phyloP scores from a whole-genome alignment of 2,329 filamentous ascomycete species.

The Fusarium tricinctum region DNA sequence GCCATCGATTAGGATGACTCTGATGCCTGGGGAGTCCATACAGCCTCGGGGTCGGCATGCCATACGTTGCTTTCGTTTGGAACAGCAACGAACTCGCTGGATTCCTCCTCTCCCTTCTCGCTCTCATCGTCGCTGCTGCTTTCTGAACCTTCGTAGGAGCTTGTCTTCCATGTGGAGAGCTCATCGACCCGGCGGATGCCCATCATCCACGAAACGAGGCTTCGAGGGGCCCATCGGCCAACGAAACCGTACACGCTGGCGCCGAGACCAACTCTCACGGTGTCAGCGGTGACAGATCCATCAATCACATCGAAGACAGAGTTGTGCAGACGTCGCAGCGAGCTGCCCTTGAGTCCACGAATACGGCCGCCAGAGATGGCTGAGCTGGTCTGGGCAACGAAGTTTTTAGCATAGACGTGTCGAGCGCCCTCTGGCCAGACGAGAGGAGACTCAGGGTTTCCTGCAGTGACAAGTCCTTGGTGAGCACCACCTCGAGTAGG shows the following conservation, averaged over 20 bases:
- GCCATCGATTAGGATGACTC: slow-evolving; percentile 40
- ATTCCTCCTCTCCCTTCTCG: slow-evolving; percentile 48
- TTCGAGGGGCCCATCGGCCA: slow-evolving; percentile 81
- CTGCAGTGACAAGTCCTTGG: slow-evolving; percentile 59
- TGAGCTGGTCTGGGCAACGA: slow-evolving; percentile 67
- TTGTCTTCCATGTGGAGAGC: slow-evolving; percentile 67
- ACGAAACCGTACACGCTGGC: slow-evolving; percentile 88
- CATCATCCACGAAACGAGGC: slow-evolving; percentile 94
- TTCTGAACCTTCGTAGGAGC: slow-evolving; percentile 56
- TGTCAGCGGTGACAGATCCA: slow-evolving; percentile 69
- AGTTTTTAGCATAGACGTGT: slow-evolving; percentile 74
- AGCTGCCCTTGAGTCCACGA: slow-evolving; percentile 75
- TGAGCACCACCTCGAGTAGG: slow-evolving; percentile 57
- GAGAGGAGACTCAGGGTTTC: slow-evolving; percentile 63
- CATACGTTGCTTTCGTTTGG: slow-evolving; percentile 59
- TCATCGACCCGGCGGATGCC: slow-evolving; percentile 76
- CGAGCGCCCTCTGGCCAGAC: slow-evolving; percentile 74
- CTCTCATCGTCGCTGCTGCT: slow-evolving; percentile 55
- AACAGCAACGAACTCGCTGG: slow-evolving; percentile 67
- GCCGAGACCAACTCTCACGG: slow-evolving; percentile 86
- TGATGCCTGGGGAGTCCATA: slow-evolving; percentile 58
- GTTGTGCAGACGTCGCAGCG: slow-evolving; percentile 84
- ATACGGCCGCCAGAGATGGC: slow-evolving; percentile 69
- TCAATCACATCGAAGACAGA: slow-evolving; percentile 92
- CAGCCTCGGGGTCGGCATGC: slow-evolving; percentile 59